Evolutionary conservation across 768 basidiomycete species (phyloP).

Genomic region (Boletus patriciae): DNA sequence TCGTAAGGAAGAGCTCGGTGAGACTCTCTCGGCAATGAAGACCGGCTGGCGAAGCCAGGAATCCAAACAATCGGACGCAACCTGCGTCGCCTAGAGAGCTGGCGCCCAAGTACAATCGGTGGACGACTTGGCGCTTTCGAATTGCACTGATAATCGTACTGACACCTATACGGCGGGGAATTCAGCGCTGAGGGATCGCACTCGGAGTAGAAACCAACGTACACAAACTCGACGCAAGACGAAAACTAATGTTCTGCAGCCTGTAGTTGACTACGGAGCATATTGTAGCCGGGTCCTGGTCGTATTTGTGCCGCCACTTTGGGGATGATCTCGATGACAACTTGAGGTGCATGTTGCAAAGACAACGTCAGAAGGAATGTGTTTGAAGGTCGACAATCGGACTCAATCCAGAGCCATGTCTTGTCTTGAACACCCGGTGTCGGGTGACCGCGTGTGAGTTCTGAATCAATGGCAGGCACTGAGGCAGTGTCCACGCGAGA

Average conservation of each 20-base stretch:
- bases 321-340: slow-evolving; percentile 16
- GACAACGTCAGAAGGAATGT: neutral
- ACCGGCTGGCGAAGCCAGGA: slow-evolving; percentile 50
- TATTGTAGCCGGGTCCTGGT: slow-evolving; percentile 32
- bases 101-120: slow-evolving; percentile 54
- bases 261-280: slow-evolving; percentile 24
- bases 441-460: slow-evolving; percentile 14
- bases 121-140: slow-evolving; percentile 45
- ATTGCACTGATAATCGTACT: slow-evolving; percentile 49
- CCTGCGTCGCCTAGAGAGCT: slow-evolving; percentile 61
- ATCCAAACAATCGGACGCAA: slow-evolving; percentile 52
- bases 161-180: slow-evolving; percentile 42
- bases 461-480: neutral
- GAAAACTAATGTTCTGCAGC: slow-evolving; percentile 29
- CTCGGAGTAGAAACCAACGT: neutral
- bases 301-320: slow-evolving; percentile 27
- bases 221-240: slow-evolving; percentile 33
- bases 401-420: neutral
- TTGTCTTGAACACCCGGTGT: slow-evolving; percentile 1
- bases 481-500: neutral
- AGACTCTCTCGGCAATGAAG: slow-evolving; percentile 41
- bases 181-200: neutral
- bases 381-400: neutral
- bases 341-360: slow-evolving; percentile 28
- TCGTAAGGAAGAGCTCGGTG: slow-evolving; percentile 56